A percentile compares a stretch with the other conserved stretches of the same genome.
These are phyloP conservation scores for Avena eriantha DNA, from an alignment of 176 grass and related monocot species.

Conservation along the genomic window DNA sequence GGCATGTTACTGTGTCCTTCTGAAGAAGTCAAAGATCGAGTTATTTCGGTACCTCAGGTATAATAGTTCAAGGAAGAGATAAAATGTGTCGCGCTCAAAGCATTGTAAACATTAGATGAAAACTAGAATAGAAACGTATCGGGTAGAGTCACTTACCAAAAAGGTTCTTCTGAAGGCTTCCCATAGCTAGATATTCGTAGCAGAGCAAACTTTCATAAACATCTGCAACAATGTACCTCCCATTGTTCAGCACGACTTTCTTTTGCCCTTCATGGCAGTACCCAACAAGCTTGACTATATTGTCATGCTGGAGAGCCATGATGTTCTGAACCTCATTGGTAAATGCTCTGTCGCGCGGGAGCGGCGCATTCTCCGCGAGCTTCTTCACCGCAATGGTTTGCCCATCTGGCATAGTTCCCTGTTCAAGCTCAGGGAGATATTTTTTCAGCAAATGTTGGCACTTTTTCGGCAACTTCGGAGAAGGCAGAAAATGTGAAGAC, in stretches of 20 bases:
- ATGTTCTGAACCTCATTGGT: conserved; percentile 36
- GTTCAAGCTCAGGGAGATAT: neutral
- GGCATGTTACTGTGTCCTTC: neutral
- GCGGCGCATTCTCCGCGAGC: neutral
- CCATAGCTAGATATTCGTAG: conserved; percentile 32
- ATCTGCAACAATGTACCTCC: conserved; percentile 43
- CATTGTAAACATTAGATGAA: neutral
- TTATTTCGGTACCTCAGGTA: neutral
- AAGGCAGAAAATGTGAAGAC: neutral
- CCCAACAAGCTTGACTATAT: conserved; percentile 37
- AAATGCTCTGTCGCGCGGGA: conserved; percentile 5
- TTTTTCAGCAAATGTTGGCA: no score
- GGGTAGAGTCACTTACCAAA: conserved; percentile 11
- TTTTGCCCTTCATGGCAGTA: conserved; percentile 39
- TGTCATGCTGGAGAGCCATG: conserved; percentile 17
- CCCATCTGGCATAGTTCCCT: conserved; percentile 31
- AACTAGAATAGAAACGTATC: neutral
- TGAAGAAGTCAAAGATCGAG: neutral
- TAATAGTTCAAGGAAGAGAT: neutral
- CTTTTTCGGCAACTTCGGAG: neutral
- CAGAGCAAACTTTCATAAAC: conserved; percentile 30
- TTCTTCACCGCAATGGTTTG: conserved; percentile 37
- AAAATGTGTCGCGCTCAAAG: neutral
- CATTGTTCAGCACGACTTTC: conserved; percentile 39
- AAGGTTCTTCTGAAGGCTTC: conserved; percentile 39